Base-by-base conservation (phyloP, 257 asterid species). In the Solanum arcanum region DNA sequence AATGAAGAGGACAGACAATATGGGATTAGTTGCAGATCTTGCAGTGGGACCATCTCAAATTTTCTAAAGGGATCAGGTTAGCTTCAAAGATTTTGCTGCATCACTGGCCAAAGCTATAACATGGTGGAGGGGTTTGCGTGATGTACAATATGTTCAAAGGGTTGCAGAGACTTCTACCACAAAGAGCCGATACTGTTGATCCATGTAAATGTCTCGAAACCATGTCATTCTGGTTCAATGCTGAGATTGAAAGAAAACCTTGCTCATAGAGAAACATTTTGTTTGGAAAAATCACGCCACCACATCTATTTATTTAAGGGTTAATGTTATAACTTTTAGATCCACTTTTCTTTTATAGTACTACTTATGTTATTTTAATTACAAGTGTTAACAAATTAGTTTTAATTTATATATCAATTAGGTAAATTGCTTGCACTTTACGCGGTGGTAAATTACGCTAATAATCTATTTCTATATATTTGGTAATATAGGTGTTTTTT, bases 41-140 rank as follows among this genome's bases (percentile, higher is more conserved):
- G 88, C 52, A 31, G 90, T 87, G 41, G 35, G 44, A 64, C 70
- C 86, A 77, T 86, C 91, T 86, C 90, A 86, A 18, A 41, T 77
- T 64, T 90, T 87, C 85, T 85, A 76, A 81, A 82, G 14, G 13
- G 90, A 83, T 88, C 85, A n/a, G 46, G 46, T 82, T 68, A 86
- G 87, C 85, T 82, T 84, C 89, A 56, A 81, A 49, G 44, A 49
- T 81, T 29, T 52, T 49, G 69, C 69, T 29, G 69, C 46, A 81
- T 47, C 69, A 9, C 85, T 25, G 29, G 20, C 31, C 85, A 29
- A 47, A 9, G 29, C 69, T 81, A 20, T 47, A 81, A 29, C 29
- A 29, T 20, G 33, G 11, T 81, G 69, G 31, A 49, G 69, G 68
- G 44, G 29, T 29, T 66, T 15, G 20, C 49, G 46, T 81, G 66